Evolutionary conservation across 1,284 basidiomycete genomes (phyloP), one percentile per base, ranked within the genome.

Genomic region (Lentinus polychrous): DNA sequence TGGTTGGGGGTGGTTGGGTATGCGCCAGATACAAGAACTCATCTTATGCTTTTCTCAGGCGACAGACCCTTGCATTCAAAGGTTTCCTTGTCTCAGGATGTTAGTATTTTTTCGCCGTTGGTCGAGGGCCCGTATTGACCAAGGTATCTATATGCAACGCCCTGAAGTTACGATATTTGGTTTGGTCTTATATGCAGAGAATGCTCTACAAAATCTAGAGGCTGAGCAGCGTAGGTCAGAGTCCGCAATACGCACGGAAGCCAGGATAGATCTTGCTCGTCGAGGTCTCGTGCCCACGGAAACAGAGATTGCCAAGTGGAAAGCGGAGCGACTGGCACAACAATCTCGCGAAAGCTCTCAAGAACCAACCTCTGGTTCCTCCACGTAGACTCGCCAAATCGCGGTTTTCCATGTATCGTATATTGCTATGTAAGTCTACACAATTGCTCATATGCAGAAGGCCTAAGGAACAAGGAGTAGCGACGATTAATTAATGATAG

Each of bases 251-350:
- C 79, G 91, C 27, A 75, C 78, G 45, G 74, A 87, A 61, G 91
- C 91, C 11, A 75, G 86, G 27, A 69, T 84, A 36, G 87, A 89
- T 46, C 75, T 94, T 47, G 81, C 83, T 11, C 74, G 78, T 34
- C 75, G 78, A 52, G 90, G 90, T 15, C 72, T 88, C 42, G 77
- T 93, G 50, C 80, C 83, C 3, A 91, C 89, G 7, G 91, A 94
- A 65, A 80, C 82, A 8, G 89, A 88, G 58, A 92, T 93, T 41
- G 72, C 79, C 35, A 82, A 80, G 61, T 94, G 91, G 91, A 83
- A 79, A 60, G 75, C 72, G 17, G 69, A 57, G 40, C 54, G 45
- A 10, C 18, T 41, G 23, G 12, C 36, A 33, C 36, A 45, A 48
- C 23, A 43, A 2, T 44, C 54, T 8, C 8, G 22, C 17, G 18